These are phyloP conservation scores for Candida nanaspora DNA, from an alignment of 805 yeast genomes.

Conservation along the genomic window DNA sequence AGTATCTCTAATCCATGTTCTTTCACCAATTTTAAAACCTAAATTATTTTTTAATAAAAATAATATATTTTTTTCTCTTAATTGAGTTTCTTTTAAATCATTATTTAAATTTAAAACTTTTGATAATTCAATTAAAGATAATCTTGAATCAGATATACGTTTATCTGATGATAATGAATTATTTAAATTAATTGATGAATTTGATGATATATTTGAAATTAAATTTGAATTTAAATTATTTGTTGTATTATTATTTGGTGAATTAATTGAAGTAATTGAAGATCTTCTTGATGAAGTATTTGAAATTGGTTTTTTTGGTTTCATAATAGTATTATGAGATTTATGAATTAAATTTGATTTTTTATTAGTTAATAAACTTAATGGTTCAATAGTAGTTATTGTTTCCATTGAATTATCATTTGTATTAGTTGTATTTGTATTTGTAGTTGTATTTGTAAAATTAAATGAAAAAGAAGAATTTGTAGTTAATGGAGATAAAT, in stretches of 20 bases:
- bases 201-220: neutral
- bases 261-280: neutral
- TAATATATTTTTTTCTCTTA: constrained; percentile 46
- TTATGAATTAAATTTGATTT: neutral
- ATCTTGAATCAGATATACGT: constrained; percentile 39
- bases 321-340: neutral
- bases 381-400: neutral
- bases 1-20: constrained; percentile 83
- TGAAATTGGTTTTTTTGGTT: neutral
- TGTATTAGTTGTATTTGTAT: constrained; percentile 48
- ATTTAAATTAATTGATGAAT: neutral
- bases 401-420: neutral
- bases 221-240: too few relatives aligned
- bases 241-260: neutral
- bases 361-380: neutral
- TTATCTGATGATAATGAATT: constrained; percentile 5
- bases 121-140: constrained; percentile 51
- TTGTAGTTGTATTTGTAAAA: too few relatives aligned
- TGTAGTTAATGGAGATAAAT: neutral
- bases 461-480: too few relatives aligned
- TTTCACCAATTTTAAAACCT: constrained; percentile 67
- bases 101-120: constrained; percentile 41
- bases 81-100: constrained; percentile 46
- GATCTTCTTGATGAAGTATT: neutral
- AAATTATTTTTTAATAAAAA: constrained; percentile 47